Evolutionary conservation across 345 rosid genomes (phyloP), one percentile per base, ranked within the genome.

Genomic region (Erysimum cheiranthoides): DNA sequence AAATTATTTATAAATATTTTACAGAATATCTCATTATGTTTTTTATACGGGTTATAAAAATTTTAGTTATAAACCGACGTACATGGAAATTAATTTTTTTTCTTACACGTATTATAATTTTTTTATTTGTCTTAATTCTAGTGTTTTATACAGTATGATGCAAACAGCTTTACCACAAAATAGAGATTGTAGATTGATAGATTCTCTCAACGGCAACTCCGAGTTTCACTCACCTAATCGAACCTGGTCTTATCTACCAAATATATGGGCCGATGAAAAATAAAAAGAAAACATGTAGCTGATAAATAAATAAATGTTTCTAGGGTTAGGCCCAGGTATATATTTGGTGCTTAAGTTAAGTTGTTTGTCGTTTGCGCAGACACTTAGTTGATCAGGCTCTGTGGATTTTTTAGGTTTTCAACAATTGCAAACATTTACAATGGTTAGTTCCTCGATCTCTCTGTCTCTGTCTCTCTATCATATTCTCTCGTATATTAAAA

Each of bases 271-370:
- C 2, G 6, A 45, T 30, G 10, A 16, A 64, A 64, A 45, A 3
- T 9, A 0, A 10, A 46, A 10, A 30, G n/a, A 62, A 3, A 5
- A 36, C 31, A 38, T 35, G 47, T 12, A 18, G 4, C 28, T 27
- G 13, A 52, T 28, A 11, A n/a, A 5, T 17, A 59, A 36, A 36
- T 17, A 69, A 68, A 18, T 40, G 12, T 39, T 50, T 32, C 25
- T 70, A 70, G 66, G 73, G 56, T 43, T 70, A 13, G 30, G 30
- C 45, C 18, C 42, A 70, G 9, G 57, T 70, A 56, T 70, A 70
- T 70, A 70, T 58, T 31, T 57, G 56, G 18, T 57, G 66, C 46
- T 70, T 3, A 70, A 34, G 73, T 31, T 70, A 53, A 53, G 52
- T 69, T 42, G 18, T 56, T 42, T 69, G 53, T 40, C 40, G 74